These are phyloP conservation scores for Rutstroemia sp. DNA, from an alignment of 2,329 filamentous ascomycete genomes.

Conservation along the genomic window DNA sequence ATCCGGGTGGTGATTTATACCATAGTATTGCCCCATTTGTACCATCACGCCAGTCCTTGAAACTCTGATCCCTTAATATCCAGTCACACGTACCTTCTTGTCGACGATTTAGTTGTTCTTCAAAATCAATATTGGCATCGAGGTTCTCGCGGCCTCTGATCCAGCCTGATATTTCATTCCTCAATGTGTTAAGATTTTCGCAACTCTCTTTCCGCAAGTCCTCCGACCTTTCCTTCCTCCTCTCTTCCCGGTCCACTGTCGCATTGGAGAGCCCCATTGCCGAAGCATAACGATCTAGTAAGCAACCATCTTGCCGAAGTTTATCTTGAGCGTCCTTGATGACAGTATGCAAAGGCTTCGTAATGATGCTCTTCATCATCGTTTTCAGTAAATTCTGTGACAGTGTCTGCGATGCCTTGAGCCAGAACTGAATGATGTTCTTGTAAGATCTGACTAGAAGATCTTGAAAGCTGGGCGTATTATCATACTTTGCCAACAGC, in stretches of 20 bases:
- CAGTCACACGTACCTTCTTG: slow-evolving; percentile 7
- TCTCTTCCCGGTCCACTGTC: not conserved
- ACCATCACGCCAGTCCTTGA: slow-evolving; percentile 1
- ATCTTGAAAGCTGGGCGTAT: not conserved
- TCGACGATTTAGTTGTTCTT: slow-evolving; percentile 5
- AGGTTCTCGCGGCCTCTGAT: not conserved
- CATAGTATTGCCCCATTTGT: slow-evolving; percentile 3
- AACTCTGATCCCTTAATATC: slow-evolving; percentile 7
- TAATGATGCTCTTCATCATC: too few relatives aligned
- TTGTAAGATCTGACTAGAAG: slow-evolving; percentile 7
- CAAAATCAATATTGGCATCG: slow-evolving; percentile 6
- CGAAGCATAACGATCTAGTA: too few relatives aligned
- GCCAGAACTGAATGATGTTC: slow-evolving; percentile 11
- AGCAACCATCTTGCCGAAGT: too few relatives aligned
- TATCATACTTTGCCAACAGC: not conserved
- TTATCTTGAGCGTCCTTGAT: too few relatives aligned
- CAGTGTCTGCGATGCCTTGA: slow-evolving; percentile 1
- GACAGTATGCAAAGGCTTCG: too few relatives aligned
- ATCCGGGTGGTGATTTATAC: slow-evolving; percentile 9
- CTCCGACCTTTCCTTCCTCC: too few relatives aligned
- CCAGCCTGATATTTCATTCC: slow-evolving; percentile 7
- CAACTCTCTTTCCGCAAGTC: too few relatives aligned
- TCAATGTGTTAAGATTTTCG: not conserved
- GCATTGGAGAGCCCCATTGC: not conserved
- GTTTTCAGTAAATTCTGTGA: too few relatives aligned